Evolutionary conservation across 2,329 filamentous ascomycete genomes (phyloP), one percentile per base, ranked within the genome.

Genomic region (Microascus cirrosus): DNA sequence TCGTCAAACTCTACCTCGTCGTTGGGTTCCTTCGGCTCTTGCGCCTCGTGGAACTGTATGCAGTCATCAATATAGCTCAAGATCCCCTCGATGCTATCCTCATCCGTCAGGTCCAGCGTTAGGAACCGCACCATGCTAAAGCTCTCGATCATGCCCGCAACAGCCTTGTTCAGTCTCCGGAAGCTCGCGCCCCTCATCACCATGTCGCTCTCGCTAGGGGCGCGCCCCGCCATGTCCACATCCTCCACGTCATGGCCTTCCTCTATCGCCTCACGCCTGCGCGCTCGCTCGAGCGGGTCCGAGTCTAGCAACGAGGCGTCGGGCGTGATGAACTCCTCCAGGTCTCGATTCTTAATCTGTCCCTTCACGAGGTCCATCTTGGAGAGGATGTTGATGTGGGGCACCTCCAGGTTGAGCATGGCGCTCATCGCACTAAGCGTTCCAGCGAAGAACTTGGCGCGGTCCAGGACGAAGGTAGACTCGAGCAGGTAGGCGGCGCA

Each of bases 91-190:
- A 97, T 85, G 67, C 93, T 97, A 65, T 97, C 91, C 73, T 97
- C 93, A 65, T 95, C 86, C 63, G 94, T 88, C 32, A 86, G 87
- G 67, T 97, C 89, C 52, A 97, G 77, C 74, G 92, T 90, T 59
- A 96, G 77, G 69, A 96, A 99, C 54, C 89, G 95, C 13, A 99
- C 90, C 90, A 99, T 95, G 74, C 91, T 95, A 74, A 96, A 99
- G 71, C 90, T 94, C 70, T 97, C 94, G 63, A 99, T 96, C 62
- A 99, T 76, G 57, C 89, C 84, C 1, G 89, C 94, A 5, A 99
- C 93, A 0, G 93, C 93, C 61, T 84, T 82, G 69, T 96, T 96
- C 63, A 97, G 75, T 65, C 84, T 81, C 61, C 89, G 82, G 71
- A 96, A 97, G 20, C 89, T 89, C 1, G 83, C 79, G 2, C 93